Evolutionary conservation across 176 grass and related monocot species (phyloP).

Genomic region (Secale cereale): DNA sequence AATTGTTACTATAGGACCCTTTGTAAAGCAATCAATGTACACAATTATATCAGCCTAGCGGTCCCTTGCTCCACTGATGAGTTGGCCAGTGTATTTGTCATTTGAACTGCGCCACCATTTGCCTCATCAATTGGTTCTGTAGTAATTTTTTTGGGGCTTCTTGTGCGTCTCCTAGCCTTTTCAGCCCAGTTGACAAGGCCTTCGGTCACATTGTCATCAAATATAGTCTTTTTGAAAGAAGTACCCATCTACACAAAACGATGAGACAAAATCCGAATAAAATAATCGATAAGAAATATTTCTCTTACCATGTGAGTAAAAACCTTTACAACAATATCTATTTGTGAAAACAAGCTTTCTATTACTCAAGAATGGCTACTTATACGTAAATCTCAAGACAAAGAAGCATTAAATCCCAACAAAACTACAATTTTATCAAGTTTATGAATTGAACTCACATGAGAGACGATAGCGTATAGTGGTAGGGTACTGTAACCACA

Average conservation of each 20-base stretch:
- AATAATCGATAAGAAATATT: background rate
- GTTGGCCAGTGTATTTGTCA: background rate
- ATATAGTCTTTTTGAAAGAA: slow-evolving; percentile 75
- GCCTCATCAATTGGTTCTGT: background rate
- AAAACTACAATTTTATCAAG: background rate
- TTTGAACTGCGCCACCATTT: slow-evolving; percentile 26
- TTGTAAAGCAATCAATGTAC: background rate
- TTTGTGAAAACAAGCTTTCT: background rate
- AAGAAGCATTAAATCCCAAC: background rate
- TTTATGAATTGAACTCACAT: slow-evolving; percentile 41
- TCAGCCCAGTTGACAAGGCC: slow-evolving; percentile 55
- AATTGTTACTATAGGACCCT: background rate
- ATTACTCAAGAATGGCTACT: background rate
- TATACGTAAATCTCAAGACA: background rate
- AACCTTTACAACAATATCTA: background rate
- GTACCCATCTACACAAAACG: slow-evolving; percentile 61
- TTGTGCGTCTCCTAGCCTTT: slow-evolving; percentile 22
- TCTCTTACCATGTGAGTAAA: background rate
- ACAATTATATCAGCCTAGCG: slow-evolving; percentile 26
- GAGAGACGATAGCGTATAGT: slow-evolving; percentile 81
- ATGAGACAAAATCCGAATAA: background rate
- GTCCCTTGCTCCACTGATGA: slow-evolving; percentile 28
- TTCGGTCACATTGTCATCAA: slow-evolving; percentile 57
- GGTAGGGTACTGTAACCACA: slow-evolving; percentile 77
- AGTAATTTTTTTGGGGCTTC: background rate